Conservation (phyloP, 345 rosid species). For the Excoecaria agallocha region DNA sequence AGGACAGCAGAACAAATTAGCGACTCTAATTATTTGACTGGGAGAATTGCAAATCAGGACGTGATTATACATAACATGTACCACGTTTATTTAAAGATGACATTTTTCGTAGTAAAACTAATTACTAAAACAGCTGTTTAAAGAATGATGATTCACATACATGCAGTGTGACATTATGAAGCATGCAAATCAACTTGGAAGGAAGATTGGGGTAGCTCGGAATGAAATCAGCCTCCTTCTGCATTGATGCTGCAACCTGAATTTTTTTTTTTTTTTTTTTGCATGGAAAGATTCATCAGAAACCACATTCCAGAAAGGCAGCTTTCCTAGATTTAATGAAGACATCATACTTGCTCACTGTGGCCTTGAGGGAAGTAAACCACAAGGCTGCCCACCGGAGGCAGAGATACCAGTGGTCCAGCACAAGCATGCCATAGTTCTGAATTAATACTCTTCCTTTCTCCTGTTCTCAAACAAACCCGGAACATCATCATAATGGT, state of each 20-base stretch:
- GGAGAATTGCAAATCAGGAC: too few species aligned
- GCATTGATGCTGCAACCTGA: constrained; percentile 83
- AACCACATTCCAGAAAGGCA: constrained; percentile 12
- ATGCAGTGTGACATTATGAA: constrained; percentile 65
- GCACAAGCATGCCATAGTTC: constrained; percentile 99
- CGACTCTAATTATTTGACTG: too few species aligned
- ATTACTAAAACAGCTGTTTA: not conserved
- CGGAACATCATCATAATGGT: constrained; percentile 16
- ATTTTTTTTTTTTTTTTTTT: constrained; percentile 10
- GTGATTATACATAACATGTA: too few species aligned
- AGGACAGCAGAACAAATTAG: too few species aligned
- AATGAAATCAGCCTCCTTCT: constrained; percentile 59
- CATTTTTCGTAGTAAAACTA: not conserved
- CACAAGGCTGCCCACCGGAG: constrained; percentile 90
- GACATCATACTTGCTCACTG: constrained; percentile 72
- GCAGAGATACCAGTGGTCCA: constrained; percentile 88
- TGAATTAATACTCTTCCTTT: constrained; percentile 76
- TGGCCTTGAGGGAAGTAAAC: constrained; percentile 99
- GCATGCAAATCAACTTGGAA: constrained; percentile 65
- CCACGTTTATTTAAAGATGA: not conserved
- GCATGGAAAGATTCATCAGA: constrained; percentile 19
- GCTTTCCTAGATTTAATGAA: constrained; percentile 18
- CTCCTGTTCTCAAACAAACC: constrained; percentile 52
- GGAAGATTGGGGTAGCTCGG: constrained; percentile 82
- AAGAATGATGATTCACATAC: constrained; percentile 36